Conservation (phyloP, 768 basidiomycete species). For the Lentinula guzmanii region DNA sequence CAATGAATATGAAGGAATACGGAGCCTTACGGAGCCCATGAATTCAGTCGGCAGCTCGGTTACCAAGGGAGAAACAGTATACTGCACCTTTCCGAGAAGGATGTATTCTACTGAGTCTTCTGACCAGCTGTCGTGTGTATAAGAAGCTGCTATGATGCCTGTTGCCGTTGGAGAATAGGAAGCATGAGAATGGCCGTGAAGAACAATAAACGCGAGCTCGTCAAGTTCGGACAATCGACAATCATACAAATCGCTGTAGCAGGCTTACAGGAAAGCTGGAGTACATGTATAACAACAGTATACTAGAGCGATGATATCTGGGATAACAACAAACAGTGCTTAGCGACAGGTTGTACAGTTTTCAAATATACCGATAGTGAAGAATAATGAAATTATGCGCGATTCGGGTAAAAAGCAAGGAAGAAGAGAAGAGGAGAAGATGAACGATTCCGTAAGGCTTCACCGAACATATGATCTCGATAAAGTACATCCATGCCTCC, state of each 20-base stretch:
- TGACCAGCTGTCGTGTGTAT: neutral
- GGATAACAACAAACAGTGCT: neutral
- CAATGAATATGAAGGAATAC: neutral
- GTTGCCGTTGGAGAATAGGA: neutral
- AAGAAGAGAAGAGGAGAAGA: neutral
- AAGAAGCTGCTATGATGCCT: neutral
- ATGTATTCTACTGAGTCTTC: neutral
- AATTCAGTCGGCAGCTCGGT: neutral
- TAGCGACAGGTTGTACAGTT: neutral
- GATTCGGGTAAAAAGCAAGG: neutral
- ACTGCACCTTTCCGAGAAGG: neutral
- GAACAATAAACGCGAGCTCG: no score
- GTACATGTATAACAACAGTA: neutral
- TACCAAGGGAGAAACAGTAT: neutral
- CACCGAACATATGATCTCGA: neutral
- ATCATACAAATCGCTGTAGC: neutral
- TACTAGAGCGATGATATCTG: neutral
- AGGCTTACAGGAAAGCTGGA: neutral
- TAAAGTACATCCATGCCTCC: neutral
- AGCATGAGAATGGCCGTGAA: no score
- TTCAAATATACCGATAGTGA: neutral
- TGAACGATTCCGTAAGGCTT: neutral
- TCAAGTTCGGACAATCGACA: neutral
- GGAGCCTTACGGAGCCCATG: neutral
- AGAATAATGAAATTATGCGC: neutral